A percentile compares a stretch with the other conserved stretches of the same genome.
phyloP scores from a whole-genome alignment of 371 early-diverging fungal genomes.

The Lichtheimia hyalospora region DNA sequence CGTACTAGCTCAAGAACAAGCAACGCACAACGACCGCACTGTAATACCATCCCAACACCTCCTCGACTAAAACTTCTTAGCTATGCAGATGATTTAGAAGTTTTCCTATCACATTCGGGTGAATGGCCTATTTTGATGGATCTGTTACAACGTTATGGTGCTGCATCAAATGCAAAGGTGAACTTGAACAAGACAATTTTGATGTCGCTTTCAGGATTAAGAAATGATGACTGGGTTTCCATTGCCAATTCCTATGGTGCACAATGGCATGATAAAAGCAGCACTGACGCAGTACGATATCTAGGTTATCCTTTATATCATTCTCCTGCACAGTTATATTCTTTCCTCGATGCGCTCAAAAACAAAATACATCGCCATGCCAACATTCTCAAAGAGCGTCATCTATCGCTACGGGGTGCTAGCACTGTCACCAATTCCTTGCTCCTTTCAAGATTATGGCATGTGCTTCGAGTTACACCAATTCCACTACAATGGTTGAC shows the following conservation, averaged over 20 bases:
- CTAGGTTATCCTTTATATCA: background rate
- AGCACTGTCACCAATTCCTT: background rate
- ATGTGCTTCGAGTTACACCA: background rate
- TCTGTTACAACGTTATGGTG: background rate
- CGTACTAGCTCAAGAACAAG: too few relatives aligned
- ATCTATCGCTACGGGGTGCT: background rate
- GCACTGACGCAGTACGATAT: background rate
- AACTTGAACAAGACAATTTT: background rate
- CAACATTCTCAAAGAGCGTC: background rate
- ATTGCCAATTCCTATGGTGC: too few relatives aligned
- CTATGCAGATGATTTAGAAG: conserved; percentile 9
- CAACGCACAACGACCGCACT: too few relatives aligned
- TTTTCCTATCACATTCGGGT: background rate
- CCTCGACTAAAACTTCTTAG: background rate
- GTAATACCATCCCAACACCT: too few relatives aligned
- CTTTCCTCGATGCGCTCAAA: background rate
- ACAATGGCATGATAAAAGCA: background rate
- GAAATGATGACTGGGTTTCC: background rate
- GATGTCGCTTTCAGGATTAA: background rate
- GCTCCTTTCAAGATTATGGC: background rate
- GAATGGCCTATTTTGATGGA: background rate
- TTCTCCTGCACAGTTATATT: background rate
- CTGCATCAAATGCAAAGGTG: conserved; percentile 4
- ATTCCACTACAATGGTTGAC: background rate
- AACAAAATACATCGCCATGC: background rate